Conservation (phyloP, 2,329 filamentous ascomycete genomes). For the Epichloe scottii region DNA sequence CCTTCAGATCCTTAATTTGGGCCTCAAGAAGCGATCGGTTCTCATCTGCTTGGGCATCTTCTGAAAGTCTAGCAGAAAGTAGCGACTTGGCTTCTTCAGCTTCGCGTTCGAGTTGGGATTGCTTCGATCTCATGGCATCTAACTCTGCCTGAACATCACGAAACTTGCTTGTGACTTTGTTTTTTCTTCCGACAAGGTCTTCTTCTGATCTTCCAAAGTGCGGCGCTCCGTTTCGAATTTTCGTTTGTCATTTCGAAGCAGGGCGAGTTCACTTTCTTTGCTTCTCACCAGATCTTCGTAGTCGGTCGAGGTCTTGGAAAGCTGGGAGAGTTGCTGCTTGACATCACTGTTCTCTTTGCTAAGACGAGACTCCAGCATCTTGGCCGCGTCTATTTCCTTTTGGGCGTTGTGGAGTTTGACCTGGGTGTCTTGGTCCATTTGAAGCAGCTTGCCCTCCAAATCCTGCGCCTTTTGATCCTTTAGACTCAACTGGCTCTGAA, state of each 20-base stretch:
- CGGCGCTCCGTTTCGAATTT: conserved; percentile 72
- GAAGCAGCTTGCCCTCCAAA: conserved; percentile 69
- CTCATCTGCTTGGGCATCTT: conserved; percentile 74
- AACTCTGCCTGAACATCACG: conserved; percentile 80
- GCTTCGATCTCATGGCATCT: conserved; percentile 74
- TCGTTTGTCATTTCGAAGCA: conserved; percentile 75
- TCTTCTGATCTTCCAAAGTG: conserved; percentile 67
- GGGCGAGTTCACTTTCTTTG: conserved; percentile 84
- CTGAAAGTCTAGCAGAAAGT: conserved; percentile 76
- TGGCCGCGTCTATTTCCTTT: conserved; percentile 67
- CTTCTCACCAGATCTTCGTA: conserved; percentile 88
- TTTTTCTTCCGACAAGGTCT: conserved; percentile 57
- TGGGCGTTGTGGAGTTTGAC: conserved; percentile 66
- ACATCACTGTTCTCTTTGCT: conserved; percentile 69
- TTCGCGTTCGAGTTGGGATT: conserved; percentile 74
- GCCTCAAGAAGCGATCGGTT: conserved; percentile 72
- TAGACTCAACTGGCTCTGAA: conserved; percentile 76
- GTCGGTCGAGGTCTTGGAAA: conserved; percentile 84
- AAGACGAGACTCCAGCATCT: conserved; percentile 63
- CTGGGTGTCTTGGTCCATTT: conserved; percentile 79
- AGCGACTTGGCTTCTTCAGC: conserved; percentile 77
- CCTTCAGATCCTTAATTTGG: conserved; percentile 79
- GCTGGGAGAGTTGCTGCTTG: conserved; percentile 71
- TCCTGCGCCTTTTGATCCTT: conserved; percentile 87
- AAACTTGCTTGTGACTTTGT: conserved; percentile 61